Conservation (phyloP, 345 rosid species). For the Acer negundo region DNA sequence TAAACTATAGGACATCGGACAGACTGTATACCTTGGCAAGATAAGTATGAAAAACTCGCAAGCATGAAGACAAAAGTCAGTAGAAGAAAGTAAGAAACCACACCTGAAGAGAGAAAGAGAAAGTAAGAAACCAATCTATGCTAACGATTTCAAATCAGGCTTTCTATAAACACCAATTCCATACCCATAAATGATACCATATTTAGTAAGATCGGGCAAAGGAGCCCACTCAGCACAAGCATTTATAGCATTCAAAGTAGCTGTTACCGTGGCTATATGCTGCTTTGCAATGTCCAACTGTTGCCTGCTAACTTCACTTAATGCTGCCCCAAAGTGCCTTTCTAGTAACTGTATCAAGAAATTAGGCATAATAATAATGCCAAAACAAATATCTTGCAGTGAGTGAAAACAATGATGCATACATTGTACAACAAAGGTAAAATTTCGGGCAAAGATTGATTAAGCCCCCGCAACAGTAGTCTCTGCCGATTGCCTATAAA, state of each 20-base stretch:
- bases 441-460: slow-evolving; percentile 86
- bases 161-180: slow-evolving; percentile 11
- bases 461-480: slow-evolving; percentile 72
- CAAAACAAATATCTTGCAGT: slow-evolving; percentile 11
- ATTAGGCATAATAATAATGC: slow-evolving; percentile 25
- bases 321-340: slow-evolving; percentile 79
- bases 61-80: slow-evolving; percentile 91
- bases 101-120: slow-evolving; percentile 49
- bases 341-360: slow-evolving; percentile 64
- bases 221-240: slow-evolving; percentile 99
- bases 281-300: slow-evolving; percentile 78
- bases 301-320: slow-evolving; percentile 63
- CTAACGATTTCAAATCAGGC: slow-evolving; percentile 21
- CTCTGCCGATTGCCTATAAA: slow-evolving; percentile 83
- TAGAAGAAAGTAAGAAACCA: slow-evolving; percentile 73
- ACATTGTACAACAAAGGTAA: slow-evolving; percentile 77
- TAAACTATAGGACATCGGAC: slow-evolving; percentile 15
- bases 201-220: slow-evolving; percentile 79
- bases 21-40: slow-evolving; percentile 59
- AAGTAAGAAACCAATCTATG: slow-evolving; percentile 19
- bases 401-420: slow-evolving; percentile 30
- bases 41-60: slow-evolving; percentile 92
- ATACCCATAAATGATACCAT: slow-evolving; percentile 88
- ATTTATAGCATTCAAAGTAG: slow-evolving; percentile 79
- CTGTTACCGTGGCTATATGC: slow-evolving; percentile 84